These are phyloP conservation scores for Flaveria robusta DNA, from an alignment of 129 eudicot genomes.

Conservation along the genomic window DNA sequence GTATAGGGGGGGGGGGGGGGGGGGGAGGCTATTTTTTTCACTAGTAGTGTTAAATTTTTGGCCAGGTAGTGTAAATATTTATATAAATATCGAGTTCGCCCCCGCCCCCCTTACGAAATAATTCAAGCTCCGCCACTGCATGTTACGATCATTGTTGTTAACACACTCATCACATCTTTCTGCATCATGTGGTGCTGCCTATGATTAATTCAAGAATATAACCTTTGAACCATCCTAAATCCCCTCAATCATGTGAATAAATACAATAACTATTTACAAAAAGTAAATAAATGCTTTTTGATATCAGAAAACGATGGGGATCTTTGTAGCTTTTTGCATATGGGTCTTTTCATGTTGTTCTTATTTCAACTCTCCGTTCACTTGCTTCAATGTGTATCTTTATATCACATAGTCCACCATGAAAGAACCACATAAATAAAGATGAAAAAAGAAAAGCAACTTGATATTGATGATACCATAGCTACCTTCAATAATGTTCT, in stretches of 20 bases:
- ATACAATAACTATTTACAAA: background rate
- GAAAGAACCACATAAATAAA: constrained; percentile 41
- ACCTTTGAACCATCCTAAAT: background rate
- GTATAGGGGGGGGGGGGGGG: too few relatives aligned
- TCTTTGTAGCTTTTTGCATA: constrained; percentile 25
- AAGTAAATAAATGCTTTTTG: constrained; percentile 15
- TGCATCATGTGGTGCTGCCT: background rate
- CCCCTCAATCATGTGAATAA: constrained; percentile 2
- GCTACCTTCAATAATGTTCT: constrained; percentile 31
- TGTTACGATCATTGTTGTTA: too few relatives aligned
- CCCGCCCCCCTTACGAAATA: too few relatives aligned
- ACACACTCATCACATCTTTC: too few relatives aligned
- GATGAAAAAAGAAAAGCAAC: constrained; percentile 36
- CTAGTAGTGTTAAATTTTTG: too few relatives aligned
- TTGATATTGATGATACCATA: constrained; percentile 20
- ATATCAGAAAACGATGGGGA: constrained; percentile 28
- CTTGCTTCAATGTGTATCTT: constrained; percentile 57
- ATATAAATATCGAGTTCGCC: too few relatives aligned
- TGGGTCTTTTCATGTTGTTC: constrained; percentile 40
- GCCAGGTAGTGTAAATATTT: too few relatives aligned
- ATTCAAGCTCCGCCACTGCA: too few relatives aligned
- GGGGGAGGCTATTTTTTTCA: too few relatives aligned
- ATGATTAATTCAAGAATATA: background rate
- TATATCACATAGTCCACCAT: constrained; percentile 39
- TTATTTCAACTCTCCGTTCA: constrained; percentile 46